phyloP scores from a whole-genome alignment of 208 protist species.

The Leishmania amazonensis region DNA sequence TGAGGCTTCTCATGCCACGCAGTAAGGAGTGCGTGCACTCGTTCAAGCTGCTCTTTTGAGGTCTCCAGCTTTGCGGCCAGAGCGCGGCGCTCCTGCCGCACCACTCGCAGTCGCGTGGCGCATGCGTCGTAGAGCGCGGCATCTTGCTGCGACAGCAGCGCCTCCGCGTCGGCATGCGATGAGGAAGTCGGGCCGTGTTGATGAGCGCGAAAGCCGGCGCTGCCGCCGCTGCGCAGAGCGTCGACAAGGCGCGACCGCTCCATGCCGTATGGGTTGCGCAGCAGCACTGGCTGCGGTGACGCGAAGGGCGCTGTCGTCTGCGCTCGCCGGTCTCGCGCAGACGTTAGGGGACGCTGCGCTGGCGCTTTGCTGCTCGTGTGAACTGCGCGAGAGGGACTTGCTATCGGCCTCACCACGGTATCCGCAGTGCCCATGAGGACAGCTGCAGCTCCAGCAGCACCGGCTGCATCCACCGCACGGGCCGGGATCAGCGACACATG shows the following conservation, averaged over 20 bases:
- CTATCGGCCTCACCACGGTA: background rate
- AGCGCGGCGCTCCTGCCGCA: slow-evolving; percentile 3
- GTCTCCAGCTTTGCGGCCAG: background rate
- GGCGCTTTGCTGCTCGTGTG: background rate
- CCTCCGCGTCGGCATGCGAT: slow-evolving; percentile 2
- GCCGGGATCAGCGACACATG: background rate
- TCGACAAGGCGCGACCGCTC: background rate
- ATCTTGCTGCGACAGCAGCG: background rate
- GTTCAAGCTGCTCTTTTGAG: background rate
- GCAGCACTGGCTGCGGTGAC: slow-evolving; percentile 2
- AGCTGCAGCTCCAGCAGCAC: background rate
- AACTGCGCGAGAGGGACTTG: background rate
- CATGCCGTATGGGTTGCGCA: slow-evolving; percentile 11
- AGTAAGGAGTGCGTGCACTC: background rate
- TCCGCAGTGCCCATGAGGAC: background rate
- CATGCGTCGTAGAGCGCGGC: slow-evolving; percentile 9
- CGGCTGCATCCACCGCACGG: background rate
- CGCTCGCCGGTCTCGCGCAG: background rate
- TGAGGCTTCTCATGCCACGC: background rate
- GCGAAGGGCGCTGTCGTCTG: background rate
- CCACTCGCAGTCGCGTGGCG: slow-evolving; percentile 9
- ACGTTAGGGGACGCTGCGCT: background rate
- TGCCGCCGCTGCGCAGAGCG: background rate
- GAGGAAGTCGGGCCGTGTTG: background rate
- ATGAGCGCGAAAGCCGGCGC: background rate